A percentile compares a stretch with the other conserved stretches of the same genome.
These are phyloP conservation scores for Porosira glacialis DNA, from an alignment of 352 stramenopile species.

Conservation along the genomic window DNA sequence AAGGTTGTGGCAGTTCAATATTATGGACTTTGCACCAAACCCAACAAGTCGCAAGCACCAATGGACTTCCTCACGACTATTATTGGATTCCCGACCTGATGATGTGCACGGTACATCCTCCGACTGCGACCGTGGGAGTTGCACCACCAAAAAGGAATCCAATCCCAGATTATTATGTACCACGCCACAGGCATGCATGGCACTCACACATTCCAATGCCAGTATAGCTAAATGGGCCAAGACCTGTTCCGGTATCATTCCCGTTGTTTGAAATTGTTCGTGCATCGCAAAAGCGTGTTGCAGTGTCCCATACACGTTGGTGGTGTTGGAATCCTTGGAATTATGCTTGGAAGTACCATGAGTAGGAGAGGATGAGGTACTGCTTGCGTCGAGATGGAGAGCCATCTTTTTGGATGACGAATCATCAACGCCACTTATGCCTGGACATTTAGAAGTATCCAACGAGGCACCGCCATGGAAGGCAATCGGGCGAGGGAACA, in stretches of 20 bases:
- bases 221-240: conserved; percentile 31
- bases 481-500: conserved; percentile 28
- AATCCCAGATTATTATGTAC: conserved; percentile 47
- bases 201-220: conserved; percentile 40
- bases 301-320: conserved; percentile 44
- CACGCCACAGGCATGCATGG: conserved; percentile 42
- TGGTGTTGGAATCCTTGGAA: too few species aligned
- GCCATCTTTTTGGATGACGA: too few species aligned
- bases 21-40: conserved; percentile 41
- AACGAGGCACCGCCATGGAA: conserved; percentile 19
- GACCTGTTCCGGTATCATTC: conserved; percentile 45
- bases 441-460: too few species aligned
- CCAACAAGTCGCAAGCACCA: conserved; percentile 49
- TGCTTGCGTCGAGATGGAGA: too few species aligned
- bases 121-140: too few species aligned
- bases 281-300: conserved; percentile 48
- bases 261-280: conserved; percentile 37
- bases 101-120: background rate
- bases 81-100: conserved; percentile 7
- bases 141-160: conserved; percentile 51
- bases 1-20: conserved; percentile 32
- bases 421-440: too few species aligned
- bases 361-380: too few species aligned
- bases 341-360: too few species aligned
- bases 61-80: conserved; percentile 1